Conservation (phyloP, 176 grass and related monocot genomes). For the Oryza coarctata region DNA sequence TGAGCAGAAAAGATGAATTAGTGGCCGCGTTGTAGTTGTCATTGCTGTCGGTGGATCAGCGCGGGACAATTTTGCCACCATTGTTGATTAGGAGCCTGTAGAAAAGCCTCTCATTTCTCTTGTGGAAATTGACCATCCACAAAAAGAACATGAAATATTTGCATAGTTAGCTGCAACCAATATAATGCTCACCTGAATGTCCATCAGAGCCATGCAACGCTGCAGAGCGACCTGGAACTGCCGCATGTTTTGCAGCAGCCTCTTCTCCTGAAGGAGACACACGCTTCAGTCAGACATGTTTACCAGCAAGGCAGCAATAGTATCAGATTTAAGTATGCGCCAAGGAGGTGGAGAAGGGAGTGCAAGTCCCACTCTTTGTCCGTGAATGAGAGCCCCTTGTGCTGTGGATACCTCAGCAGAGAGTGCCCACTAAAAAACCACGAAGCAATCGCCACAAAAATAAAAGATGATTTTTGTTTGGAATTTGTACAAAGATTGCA, state of each 20-base stretch:
- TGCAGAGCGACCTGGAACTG: conserved; percentile 70
- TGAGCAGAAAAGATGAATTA: too few species aligned
- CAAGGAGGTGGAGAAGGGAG: background rate
- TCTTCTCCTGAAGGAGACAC: conserved; percentile 66
- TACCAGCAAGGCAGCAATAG: background rate
- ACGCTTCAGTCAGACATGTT: conserved; percentile 20
- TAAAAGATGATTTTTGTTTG: too few species aligned
- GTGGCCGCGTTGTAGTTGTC: too few species aligned
- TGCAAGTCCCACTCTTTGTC: conserved; percentile 69
- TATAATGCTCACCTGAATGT: conserved; percentile 49
- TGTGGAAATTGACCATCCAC: too few species aligned
- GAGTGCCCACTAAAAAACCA: conserved; percentile 49
- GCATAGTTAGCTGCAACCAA: background rate
- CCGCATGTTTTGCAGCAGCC: conserved; percentile 72
- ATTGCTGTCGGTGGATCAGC: too few species aligned
- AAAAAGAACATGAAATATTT: background rate
- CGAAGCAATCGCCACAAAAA: background rate
- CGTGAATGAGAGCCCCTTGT: conserved; percentile 67
- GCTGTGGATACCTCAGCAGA: conserved; percentile 60
- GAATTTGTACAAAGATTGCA: too few species aligned
- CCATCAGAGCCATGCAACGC: conserved; percentile 73
- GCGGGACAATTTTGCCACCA: too few species aligned
- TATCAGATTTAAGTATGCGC: background rate
- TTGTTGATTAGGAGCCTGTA: too few species aligned
- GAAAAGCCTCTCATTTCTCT: too few species aligned